Evolutionary conservation across 306 rosid genomes (phyloP).

Genomic region (Coriaria nepalensis): DNA sequence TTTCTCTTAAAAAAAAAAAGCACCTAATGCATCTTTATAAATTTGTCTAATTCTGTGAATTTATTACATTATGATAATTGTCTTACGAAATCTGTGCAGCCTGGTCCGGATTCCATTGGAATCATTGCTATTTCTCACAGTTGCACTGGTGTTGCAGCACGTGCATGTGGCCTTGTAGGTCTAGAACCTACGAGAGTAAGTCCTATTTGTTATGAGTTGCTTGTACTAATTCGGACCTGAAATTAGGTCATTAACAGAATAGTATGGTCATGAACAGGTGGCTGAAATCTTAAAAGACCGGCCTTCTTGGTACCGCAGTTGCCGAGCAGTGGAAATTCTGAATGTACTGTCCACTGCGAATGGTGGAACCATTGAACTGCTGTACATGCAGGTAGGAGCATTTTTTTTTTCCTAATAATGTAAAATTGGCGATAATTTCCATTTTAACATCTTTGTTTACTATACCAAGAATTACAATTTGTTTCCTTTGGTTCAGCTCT

Average conservation of each 20-base stretch:
- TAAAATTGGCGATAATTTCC: neutral
- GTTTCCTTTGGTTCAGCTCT: constrained; percentile 39
- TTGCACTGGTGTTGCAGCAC: constrained; percentile 97
- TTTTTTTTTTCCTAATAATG: neutral
- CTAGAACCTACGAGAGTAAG: constrained; percentile 91
- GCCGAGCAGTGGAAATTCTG: constrained; percentile 79
- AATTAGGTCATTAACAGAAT: no score
- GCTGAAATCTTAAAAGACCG: constrained; percentile 96
- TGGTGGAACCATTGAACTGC: constrained; percentile 91
- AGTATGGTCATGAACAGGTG: constrained; percentile 28
- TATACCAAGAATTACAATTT: constrained; percentile 7
- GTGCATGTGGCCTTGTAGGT: constrained; percentile 98
- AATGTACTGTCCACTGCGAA: constrained; percentile 74
- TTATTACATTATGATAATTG: neutral
- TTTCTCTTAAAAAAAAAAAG: no score
- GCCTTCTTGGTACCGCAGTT: constrained; percentile 78
- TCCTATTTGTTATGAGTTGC: constrained; percentile 6
- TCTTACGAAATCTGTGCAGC: constrained; percentile 36
- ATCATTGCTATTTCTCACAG: constrained; percentile 99
- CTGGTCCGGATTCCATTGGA: constrained; percentile 99
- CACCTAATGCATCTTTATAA: no score
- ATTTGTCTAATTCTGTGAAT: no score
- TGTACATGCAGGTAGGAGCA: constrained; percentile 80
- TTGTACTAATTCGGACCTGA: neutral
- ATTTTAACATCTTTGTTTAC: constrained; percentile 1